Evolutionary conservation across 139 green algal species (phyloP).

Genomic region (Chlamydomonas asymmetrica): DNA sequence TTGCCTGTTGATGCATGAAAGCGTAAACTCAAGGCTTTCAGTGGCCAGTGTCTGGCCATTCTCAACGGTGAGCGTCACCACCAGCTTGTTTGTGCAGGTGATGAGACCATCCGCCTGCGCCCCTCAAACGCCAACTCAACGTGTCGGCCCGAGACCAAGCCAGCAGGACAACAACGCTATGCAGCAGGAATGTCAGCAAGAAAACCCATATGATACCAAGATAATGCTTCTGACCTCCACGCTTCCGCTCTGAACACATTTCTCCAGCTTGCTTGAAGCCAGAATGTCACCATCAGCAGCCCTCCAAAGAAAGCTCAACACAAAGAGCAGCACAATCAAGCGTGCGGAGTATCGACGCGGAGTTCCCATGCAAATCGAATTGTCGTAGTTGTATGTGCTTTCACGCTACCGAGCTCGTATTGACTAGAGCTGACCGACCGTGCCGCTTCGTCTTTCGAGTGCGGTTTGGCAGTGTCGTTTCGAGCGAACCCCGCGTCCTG

Average conservation of each 20-base stretch:
- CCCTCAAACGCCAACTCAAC: background rate
- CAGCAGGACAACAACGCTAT: too few species aligned
- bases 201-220: background rate
- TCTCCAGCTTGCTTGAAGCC: slow-evolving; percentile 48
- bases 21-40: slow-evolving; percentile 54
- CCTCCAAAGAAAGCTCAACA: too few species aligned
- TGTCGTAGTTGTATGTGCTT: too few species aligned
- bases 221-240: slow-evolving; percentile 22
- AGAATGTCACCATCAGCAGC: slow-evolving; percentile 41
- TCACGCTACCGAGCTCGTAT: too few species aligned
- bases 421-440: too few species aligned
- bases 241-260: slow-evolving; percentile 55
- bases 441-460: too few species aligned
- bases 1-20: slow-evolving; percentile 69
- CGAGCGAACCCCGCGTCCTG: too few species aligned
- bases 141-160: background rate
- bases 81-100: slow-evolving; percentile 66
- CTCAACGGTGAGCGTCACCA: slow-evolving; percentile 64
- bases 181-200: too few species aligned
- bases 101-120: slow-evolving; percentile 1
- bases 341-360: too few species aligned
- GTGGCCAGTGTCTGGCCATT: slow-evolving; percentile 52
- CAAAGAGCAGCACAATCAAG: too few species aligned
- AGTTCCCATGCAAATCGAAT: too few species aligned
- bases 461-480: too few species aligned